Base-by-base conservation (phyloP, 495 filamentous ascomycete genomes). In the Aspergillus coremiiformis region DNA sequence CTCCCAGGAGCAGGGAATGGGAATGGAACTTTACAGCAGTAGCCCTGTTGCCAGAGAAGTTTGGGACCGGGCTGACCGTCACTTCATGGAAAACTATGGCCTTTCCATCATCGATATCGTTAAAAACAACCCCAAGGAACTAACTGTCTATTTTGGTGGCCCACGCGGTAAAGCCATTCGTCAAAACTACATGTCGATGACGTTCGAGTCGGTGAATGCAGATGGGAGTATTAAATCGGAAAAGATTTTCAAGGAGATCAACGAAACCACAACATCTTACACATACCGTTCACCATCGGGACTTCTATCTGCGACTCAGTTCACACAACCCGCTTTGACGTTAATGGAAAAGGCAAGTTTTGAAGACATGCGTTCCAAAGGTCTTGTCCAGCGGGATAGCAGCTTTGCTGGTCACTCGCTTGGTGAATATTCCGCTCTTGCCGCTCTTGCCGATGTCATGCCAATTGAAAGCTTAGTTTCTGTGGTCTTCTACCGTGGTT, bases 301-400 rank as follows among this genome's bases (percentile, higher is more conserved):
- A 58, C 84, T 99, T 26, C 82, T 99, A 26, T 99, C 94, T 19
- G 93, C 93, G 9, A 99, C 93, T 12, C 93, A 99, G 61, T 99
- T 99, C 74, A 97, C 93, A 3, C 93, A 99, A 65, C 93, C 93
- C 7, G 94, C 93, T 35, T 74, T 99, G 53, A 99, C 93, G 24
- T 76, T 99, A 46, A 97, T 99, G 94, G 93, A 99, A 76, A 99
- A 99, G 77, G 93, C 93, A 51, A 93, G 87, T 58, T 99, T 97
- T 61, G 93, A 99, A 73, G 93, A 99, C 67, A 97, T 99, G 94
- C 87, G 85, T 57, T 81, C 90, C 56, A 96, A 95, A 75, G 93
- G 93, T 54, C 81, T 99, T 30, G 91, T 99, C 22, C 90, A 96
- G 62, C 80, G 88, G 47, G 93, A 96, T 70, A 95, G 89, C 75